Percentiles rank a stretch among this genome's conserved stretches.
phyloP scores from a whole-genome alignment of 306 rosid genomes.

The Malus orientalis region DNA sequence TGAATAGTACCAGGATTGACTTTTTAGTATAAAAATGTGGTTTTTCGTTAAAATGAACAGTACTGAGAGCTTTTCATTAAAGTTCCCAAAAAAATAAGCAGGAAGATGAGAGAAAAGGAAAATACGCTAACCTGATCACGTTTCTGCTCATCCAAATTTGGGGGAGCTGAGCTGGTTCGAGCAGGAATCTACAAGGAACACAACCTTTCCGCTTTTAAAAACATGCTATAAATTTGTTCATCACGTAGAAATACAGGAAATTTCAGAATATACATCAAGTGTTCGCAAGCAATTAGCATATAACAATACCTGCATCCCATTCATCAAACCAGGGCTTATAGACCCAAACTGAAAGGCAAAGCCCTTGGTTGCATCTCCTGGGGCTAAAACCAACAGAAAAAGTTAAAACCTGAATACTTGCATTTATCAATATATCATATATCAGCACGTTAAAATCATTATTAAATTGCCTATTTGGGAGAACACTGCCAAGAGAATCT shows the following conservation, averaged over 20 bases:
- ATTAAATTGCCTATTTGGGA: neutral
- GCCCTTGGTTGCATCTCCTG: constrained; percentile 65
- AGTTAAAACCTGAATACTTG: neutral
- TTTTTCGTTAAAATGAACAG: too few relatives aligned
- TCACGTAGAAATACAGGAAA: neutral
- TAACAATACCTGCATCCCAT: constrained; percentile 61
- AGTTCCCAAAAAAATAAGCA: neutral
- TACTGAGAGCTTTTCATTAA: too few relatives aligned
- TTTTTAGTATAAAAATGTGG: too few relatives aligned
- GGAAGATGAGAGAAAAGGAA: neutral
- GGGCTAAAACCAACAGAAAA: constrained; percentile 20
- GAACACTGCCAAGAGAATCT: neutral
- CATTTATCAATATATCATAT: too few relatives aligned
- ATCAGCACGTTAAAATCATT: neutral
- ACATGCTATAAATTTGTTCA: neutral
- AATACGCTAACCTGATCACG: constrained; percentile 56
- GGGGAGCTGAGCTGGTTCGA: constrained; percentile 96
- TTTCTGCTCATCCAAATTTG: constrained; percentile 92
- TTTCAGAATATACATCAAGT: constrained; percentile 1
- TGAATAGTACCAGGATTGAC: too few relatives aligned
- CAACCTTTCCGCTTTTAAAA: neutral
- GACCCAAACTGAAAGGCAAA: constrained; percentile 84
- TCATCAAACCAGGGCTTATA: constrained; percentile 60
- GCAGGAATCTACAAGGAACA: constrained; percentile 65
- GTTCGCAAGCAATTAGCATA: neutral